phyloP scores from a whole-genome alignment of 768 basidiomycete genomes.

The Amanita molliuscula region DNA sequence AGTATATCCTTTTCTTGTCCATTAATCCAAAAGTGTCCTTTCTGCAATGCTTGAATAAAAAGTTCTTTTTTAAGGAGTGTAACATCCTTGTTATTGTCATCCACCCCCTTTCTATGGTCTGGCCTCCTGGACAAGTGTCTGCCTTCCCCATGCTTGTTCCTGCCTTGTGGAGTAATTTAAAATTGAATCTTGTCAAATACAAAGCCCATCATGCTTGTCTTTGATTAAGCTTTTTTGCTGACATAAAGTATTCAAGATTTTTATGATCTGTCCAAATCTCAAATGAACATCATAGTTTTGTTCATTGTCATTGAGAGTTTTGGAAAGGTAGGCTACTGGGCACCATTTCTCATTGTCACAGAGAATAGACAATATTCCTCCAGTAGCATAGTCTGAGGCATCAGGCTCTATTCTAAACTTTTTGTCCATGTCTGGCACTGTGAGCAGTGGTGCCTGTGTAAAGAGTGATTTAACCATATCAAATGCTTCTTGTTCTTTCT shows the following conservation, averaged over 20 bases:
- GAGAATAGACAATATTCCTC: not conserved
- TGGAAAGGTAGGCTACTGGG: not conserved
- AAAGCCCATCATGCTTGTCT: not conserved
- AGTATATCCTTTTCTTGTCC: no score
- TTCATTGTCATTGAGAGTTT: not conserved
- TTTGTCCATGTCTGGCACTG: not conserved
- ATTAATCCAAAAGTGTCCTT: no score
- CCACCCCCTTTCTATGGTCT: not conserved
- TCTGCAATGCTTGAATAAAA: not conserved
- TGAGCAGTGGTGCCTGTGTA: not conserved
- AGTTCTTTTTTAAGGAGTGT: not conserved
- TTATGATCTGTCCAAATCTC: slow-evolving; percentile 9
- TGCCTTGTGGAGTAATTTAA: not conserved
- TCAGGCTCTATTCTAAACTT: not conserved
- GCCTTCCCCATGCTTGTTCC: not conserved
- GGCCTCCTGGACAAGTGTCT: not conserved
- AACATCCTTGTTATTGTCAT: not conserved
- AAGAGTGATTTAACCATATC: not conserved
- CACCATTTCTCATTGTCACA: not conserved
- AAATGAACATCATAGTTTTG: not conserved
- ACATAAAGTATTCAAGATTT: slow-evolving; percentile 7
- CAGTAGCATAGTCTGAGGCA: not conserved
- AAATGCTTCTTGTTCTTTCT: not conserved
- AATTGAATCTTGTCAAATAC: not conserved
- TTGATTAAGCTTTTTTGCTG: not conserved